Base-by-base conservation (phyloP, 2,329 filamentous ascomycete genomes). In the Diplodia sapinea region DNA sequence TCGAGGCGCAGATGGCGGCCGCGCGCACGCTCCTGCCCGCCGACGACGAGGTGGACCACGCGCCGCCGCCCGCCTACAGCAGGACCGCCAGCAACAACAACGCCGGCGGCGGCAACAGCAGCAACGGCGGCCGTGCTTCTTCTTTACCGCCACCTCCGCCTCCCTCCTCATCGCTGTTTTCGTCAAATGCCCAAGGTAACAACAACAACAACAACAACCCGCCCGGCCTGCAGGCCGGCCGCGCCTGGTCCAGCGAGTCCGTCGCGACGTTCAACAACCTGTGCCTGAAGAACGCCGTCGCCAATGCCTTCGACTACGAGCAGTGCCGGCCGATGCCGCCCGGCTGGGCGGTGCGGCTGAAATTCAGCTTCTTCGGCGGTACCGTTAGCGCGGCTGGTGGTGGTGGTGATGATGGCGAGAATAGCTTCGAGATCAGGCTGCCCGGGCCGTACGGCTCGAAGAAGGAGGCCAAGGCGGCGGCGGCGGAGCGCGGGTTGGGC, bases 381-480 rank as follows among this genome's bases (percentile, higher is more conserved):
- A 17, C 15, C 23, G 2, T 26, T 2, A 9, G 3, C 5, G 40
- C 5, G 43, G 7, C 23, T 26, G 3, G 23, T 26, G 3, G 23
- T 26, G 23, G 3, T 2, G 23, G n/a, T n/a, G n/a, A 47, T 9
- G 17, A 4, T 8, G n/a, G n/a, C 3, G 49, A 56, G 71, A 72
- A 49, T 26, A 71, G 12, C 9, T 71, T 74, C 17, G 67, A 68
- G 6, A 29, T 76, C 23, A 69, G 70, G 4, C 72, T 71, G 12
- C 33, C 70, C 8, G 73, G 73, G 2, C 71, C 70, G 17, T 81
- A 74, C 69, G 70, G 71, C 8, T 79, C 73, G 49, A 82, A 83
- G 73, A 79, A 79, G 68, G 78, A 80, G 61, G 81, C 79, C 0
- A 82, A 80, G 67, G 81, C 83, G 67, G 76, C 73, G 1, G 61